Percentiles rank a stretch among this genome's conserved stretches.
Evolutionary conservation across 768 basidiomycete species (phyloP).

Genomic region (Leucocoprinus birnbaumii): DNA sequence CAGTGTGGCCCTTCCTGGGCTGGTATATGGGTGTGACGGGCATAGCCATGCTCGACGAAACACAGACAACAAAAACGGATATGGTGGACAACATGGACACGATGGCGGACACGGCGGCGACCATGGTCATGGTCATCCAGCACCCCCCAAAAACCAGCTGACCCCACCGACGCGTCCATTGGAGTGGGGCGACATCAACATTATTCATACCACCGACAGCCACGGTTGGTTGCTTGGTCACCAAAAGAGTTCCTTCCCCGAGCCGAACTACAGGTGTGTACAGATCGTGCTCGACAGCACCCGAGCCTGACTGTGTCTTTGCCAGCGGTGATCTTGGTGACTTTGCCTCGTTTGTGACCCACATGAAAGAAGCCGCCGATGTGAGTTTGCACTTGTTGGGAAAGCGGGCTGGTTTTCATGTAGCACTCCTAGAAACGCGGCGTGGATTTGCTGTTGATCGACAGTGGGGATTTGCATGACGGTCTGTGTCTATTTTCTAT

Average conservation of each 20-base stretch:
- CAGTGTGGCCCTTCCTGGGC: not conserved
- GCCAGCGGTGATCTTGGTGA: constrained; percentile 57
- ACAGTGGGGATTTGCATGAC: constrained; percentile 79
- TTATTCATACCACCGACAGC: constrained; percentile 84
- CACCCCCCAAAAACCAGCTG: constrained; percentile 36
- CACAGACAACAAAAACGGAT: not conserved
- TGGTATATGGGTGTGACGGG: constrained; percentile 3
- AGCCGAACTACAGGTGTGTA: constrained; percentile 61
- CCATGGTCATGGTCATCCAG: constrained; percentile 29
- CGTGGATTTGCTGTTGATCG: constrained; percentile 81
- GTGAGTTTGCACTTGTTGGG: constrained; percentile 24
- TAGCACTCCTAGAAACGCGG: constrained; percentile 46
- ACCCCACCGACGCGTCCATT: constrained; percentile 63
- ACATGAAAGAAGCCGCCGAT: constrained; percentile 74
- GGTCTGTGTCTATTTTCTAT: constrained; percentile 28
- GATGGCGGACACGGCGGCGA: constrained; percentile 21
- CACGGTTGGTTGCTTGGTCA: constrained; percentile 77
- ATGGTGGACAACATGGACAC: constrained; percentile 23
- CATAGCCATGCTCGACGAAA: constrained; percentile 3
- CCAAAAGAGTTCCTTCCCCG: constrained; percentile 68
- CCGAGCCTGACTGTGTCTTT: not conserved
- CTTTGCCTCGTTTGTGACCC: constrained; percentile 80
- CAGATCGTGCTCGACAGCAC: not conserved
- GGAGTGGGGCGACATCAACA: constrained; percentile 87
- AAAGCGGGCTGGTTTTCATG: not conserved